Evolutionary conservation across 148 eudicot genomes (phyloP).

Genomic region (Simmondsia chinensis): DNA sequence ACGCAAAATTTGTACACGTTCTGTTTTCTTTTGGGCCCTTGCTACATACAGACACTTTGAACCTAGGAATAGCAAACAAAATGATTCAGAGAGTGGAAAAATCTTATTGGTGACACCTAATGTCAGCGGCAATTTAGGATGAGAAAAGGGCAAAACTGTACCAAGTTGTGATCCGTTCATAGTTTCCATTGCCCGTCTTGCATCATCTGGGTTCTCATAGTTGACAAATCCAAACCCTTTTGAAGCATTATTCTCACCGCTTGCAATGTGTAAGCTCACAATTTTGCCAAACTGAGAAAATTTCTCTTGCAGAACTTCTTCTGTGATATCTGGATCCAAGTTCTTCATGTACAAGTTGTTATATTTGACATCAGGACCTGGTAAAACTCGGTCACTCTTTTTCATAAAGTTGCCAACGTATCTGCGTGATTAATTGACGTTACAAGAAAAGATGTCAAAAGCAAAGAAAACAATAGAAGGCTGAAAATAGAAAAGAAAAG

Average conservation of each 20-base stretch:
- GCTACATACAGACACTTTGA: slow-evolving; percentile 66
- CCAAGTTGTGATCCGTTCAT: slow-evolving; percentile 63
- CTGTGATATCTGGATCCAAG: slow-evolving; percentile 42
- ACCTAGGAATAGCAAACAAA: slow-evolving; percentile 25
- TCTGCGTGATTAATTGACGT: slow-evolving; percentile 25
- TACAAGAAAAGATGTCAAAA: no score
- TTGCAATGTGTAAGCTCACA: slow-evolving; percentile 45
- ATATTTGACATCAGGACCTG: slow-evolving; percentile 37
- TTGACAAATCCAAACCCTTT: slow-evolving; percentile 81
- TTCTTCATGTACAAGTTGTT: slow-evolving; percentile 73
- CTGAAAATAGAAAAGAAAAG: neutral
- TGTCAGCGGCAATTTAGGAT: neutral
- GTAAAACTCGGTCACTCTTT: slow-evolving; percentile 40
- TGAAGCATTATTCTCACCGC: slow-evolving; percentile 52
- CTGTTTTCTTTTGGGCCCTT: slow-evolving; percentile 74
- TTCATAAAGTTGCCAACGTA: slow-evolving; percentile 56
- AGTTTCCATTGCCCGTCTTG: slow-evolving; percentile 54
- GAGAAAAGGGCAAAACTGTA: slow-evolving; percentile 7
- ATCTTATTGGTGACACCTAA: neutral
- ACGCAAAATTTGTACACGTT: slow-evolving; percentile 55
- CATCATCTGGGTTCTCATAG: slow-evolving; percentile 58
- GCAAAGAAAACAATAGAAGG: neutral
- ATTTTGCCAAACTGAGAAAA: slow-evolving; percentile 67
- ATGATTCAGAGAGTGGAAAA: neutral
- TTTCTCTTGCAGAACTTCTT: slow-evolving; percentile 42